Base-by-base conservation (phyloP, 2,329 filamentous ascomycete genomes). In the Geosmithia morbida region DNA sequence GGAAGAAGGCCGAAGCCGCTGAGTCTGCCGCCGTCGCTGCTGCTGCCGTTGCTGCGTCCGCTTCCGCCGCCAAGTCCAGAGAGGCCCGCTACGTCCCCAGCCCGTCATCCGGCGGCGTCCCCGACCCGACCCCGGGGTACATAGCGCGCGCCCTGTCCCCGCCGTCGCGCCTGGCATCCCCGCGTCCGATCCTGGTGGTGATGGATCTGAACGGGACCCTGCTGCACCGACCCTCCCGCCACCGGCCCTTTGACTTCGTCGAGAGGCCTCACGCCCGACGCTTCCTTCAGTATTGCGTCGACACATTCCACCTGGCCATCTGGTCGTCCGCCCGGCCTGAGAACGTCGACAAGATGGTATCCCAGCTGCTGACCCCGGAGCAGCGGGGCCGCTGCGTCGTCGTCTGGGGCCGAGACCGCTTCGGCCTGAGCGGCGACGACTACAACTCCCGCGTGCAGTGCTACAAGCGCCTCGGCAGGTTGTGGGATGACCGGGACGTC, bases 121-220 rank as follows among this genome's bases (percentile, higher is more conserved):
- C 87, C 0, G 57, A 72, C 0, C 78, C 85, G 0, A 74, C 74
- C 1, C 43, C 62, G 0, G 57, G 63, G 44, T 94, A 94, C 62
- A 66, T 87, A n/a, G 47, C 58, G 3, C 70, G 72, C 46, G 70
- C 83, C 2, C 59, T 65, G 4, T 54, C 65, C 14, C 55, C 65
- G 1, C 70, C 77, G 0, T 55, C 60, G 26, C 53, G 53, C 16
- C 62, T 75, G 3, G 40, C 62, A 0, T 46, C 61, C 1, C 74
- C 81, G 1, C 77, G 77, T 41, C 75, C 74, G 16, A 73, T 95
- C 33, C 78, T 98, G 19, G 71, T 98, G 46, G 77, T 97, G 44
- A 77, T 97, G 51, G 92, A 98, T 64, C 76, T 98, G 39, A 98
- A 97, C 62, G 92, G 92, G 51, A 96, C 90, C 0, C 72, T 98